phyloP scores from a whole-genome alignment of 2,329 filamentous ascomycete species.

The Sporothrix brasiliensis region DNA sequence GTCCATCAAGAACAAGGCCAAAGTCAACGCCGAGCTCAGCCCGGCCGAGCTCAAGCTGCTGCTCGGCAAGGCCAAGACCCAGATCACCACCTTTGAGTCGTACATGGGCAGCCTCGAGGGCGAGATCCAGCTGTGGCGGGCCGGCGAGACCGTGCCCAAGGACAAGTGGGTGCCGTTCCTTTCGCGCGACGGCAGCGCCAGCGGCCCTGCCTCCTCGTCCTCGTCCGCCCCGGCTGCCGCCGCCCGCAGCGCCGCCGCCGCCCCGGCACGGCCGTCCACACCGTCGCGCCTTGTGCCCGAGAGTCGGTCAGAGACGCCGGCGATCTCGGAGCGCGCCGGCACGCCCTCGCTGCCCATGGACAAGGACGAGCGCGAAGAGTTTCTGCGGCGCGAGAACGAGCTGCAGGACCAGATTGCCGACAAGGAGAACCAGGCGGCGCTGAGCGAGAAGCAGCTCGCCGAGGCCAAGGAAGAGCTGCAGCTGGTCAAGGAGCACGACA shows the following conservation, averaged over 20 bases:
- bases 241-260: conserved; percentile 57
- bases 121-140: conserved; percentile 85
- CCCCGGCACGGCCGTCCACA: conserved; percentile 58
- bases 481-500: conserved; percentile 82
- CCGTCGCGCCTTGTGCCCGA: conserved; percentile 57
- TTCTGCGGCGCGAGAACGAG: conserved; percentile 91
- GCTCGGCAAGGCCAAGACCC: conserved; percentile 87
- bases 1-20: conserved; percentile 99
- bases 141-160: conserved; percentile 83
- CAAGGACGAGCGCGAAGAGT: conserved; percentile 96
- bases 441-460: conserved; percentile 76
- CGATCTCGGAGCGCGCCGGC: conserved; percentile 75
- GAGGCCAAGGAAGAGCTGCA: conserved; percentile 85
- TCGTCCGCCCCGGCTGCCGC: conserved; percentile 13
- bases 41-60: conserved; percentile 91
- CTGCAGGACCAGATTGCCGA: conserved; percentile 95
- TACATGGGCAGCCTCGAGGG: conserved; percentile 83
- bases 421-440: conserved; percentile 78
- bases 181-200: conserved; percentile 54
- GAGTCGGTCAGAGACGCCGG: conserved; percentile 64
- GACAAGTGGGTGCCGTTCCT: conserved; percentile 80
- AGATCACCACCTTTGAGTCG: conserved; percentile 83
- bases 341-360: conserved; percentile 88
- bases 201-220: conserved; percentile 42
- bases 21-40: conserved; percentile 97